A percentile compares a stretch with the other conserved stretches of the same genome.
These are phyloP conservation scores for Silene coronaria DNA, from an alignment of 179 eudicot species.

Conservation along the genomic window DNA sequence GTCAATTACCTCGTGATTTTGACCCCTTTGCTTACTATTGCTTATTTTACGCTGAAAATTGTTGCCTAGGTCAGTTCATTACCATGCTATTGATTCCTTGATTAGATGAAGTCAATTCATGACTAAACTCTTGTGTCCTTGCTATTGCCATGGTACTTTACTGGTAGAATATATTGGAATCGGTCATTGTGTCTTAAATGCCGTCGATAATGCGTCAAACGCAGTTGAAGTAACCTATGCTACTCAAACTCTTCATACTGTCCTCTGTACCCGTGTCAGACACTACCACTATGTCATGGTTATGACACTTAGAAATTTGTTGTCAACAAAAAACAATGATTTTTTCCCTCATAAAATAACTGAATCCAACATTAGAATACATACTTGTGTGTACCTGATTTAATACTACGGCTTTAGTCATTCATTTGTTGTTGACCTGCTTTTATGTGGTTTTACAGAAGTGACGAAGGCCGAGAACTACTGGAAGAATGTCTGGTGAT, in stretches of 20 bases:
- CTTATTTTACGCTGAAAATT: background rate
- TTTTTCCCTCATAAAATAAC: background rate
- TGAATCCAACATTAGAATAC: background rate
- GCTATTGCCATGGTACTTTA: background rate
- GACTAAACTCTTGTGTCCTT: background rate
- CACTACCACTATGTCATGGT: no score
- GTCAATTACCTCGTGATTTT: background rate
- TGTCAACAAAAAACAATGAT: background rate
- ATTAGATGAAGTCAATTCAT: background rate
- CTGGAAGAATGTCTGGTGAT: conserved; percentile 70
- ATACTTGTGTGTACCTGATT: background rate
- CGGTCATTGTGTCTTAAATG: no score
- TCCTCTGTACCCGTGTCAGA: no score
- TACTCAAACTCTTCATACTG: no score
- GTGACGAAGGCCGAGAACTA: conserved; percentile 62
- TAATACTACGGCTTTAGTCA: background rate
- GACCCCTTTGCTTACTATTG: background rate
- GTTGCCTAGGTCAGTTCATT: background rate
- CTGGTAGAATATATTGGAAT: no score
- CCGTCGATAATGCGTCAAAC: no score
- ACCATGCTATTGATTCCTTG: background rate
- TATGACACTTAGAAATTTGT: background rate
- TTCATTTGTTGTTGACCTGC: conserved; percentile 2
- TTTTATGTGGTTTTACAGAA: conserved; percentile 35
- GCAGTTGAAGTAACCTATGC: no score